Evolutionary conservation across 2,329 filamentous ascomycete genomes (phyloP).

Genomic region (Seiridium unicorne): DNA sequence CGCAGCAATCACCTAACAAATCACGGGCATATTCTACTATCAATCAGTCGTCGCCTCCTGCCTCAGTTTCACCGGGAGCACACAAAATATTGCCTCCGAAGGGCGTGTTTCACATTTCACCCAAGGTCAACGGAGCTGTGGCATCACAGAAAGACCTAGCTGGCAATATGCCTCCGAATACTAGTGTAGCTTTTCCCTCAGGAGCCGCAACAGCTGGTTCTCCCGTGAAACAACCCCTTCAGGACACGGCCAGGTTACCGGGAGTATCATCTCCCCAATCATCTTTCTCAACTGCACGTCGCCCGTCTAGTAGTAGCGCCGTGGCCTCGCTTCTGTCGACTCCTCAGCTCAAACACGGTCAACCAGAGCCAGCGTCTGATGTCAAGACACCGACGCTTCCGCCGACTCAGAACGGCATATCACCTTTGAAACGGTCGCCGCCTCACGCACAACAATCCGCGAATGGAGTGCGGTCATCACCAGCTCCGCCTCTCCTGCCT

Average conservation of each 20-base stretch:
- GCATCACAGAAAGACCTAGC: conserved; percentile 13
- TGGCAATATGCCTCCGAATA: conserved; percentile 18
- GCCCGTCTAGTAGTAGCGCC: conserved; percentile 19
- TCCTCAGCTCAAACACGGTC: conserved; percentile 30
- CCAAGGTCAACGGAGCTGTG: conserved; percentile 19
- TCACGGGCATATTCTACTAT: conserved; percentile 36
- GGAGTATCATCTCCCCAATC: conserved; percentile 23
- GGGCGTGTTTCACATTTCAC: conserved; percentile 28
- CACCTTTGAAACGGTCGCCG: conserved; percentile 52
- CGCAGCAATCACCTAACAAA: conserved; percentile 38
- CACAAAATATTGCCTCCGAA: conserved; percentile 23
- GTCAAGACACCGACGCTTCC: conserved; percentile 36
- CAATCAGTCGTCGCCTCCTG: conserved; percentile 27
- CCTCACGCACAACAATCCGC: conserved; percentile 30
- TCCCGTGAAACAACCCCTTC: conserved; percentile 24
- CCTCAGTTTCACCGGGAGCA: conserved; percentile 15
- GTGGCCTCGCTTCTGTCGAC: conserved; percentile 23
- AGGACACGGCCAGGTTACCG: conserved; percentile 18
- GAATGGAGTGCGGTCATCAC: conserved; percentile 25
- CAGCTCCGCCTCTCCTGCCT: conserved; percentile 49
- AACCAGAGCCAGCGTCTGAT: conserved; percentile 22
- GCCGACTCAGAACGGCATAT: conserved; percentile 45
- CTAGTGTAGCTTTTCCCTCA: conserved; percentile 16
- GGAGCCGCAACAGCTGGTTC: conserved; percentile 22
- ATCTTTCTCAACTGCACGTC: conserved; percentile 17